phyloP scores from a whole-genome alignment of 768 basidiomycete genomes.

The Mycena rebaudengoi region DNA sequence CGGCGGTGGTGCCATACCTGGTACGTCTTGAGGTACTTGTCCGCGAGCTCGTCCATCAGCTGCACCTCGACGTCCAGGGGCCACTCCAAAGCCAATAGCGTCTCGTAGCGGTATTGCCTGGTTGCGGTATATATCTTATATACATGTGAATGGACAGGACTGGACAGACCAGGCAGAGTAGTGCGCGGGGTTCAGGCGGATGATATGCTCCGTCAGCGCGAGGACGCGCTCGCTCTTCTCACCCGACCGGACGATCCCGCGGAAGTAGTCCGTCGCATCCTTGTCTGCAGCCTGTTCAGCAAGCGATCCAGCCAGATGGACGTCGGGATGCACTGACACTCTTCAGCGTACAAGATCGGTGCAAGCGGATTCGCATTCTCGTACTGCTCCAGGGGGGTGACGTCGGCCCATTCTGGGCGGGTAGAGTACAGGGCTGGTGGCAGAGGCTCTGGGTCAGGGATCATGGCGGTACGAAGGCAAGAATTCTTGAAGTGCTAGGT shows the following conservation, averaged over 20 bases:
- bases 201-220: slow-evolving; percentile 87
- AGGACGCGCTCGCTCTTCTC: slow-evolving; percentile 88
- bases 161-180: slow-evolving; percentile 88
- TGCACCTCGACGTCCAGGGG: slow-evolving; percentile 80
- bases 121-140: too few species aligned
- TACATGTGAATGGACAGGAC: background rate
- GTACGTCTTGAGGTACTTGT: slow-evolving; percentile 90
- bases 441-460: background rate
- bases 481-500: background rate
- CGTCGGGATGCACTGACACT: slow-evolving; percentile 67
- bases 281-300: slow-evolving; percentile 64
- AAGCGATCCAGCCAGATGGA: background rate
- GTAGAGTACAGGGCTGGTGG: slow-evolving; percentile 58
- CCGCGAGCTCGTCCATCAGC: slow-evolving; percentile 89
- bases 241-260: slow-evolving; percentile 77
- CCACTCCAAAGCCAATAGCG: slow-evolving; percentile 71
- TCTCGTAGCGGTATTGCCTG: slow-evolving; percentile 97
- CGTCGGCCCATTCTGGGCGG: slow-evolving; percentile 80
- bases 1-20: slow-evolving; percentile 98
- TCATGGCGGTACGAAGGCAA: slow-evolving; percentile 23
- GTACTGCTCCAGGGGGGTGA: slow-evolving; percentile 82
- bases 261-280: slow-evolving; percentile 93
- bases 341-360: slow-evolving; percentile 88
- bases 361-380: slow-evolving; percentile 83
- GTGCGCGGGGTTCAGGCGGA: slow-evolving; percentile 93